Percentiles rank a stretch among this genome's conserved stretches.
phyloP scores from a whole-genome alignment of 2,329 filamentous ascomycete species.

The Tolypocladium tropicale region DNA sequence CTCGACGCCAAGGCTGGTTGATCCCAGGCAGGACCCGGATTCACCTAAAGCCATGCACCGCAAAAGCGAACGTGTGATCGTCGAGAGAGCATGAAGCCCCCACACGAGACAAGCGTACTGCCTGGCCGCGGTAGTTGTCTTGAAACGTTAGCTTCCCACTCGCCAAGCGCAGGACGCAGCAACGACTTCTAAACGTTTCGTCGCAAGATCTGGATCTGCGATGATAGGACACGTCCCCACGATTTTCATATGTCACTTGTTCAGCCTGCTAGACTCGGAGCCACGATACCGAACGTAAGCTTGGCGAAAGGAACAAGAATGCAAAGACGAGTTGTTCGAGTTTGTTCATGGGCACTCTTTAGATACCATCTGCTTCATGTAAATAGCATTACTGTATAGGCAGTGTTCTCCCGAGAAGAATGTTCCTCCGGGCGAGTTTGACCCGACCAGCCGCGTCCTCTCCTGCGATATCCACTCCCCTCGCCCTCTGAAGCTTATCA shows the following conservation, averaged over 20 bases:
- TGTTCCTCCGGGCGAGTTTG: not conserved
- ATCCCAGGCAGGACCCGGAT: slow-evolving; percentile 17
- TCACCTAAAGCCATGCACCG: slow-evolving; percentile 28
- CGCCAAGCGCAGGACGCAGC: not conserved
- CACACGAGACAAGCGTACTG: not conserved
- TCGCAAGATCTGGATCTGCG: not conserved
- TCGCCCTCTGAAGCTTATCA: not conserved
- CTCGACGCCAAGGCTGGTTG: slow-evolving; percentile 36
- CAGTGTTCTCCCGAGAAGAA: not conserved
- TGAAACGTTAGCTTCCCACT: not conserved
- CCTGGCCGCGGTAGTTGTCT: not conserved
- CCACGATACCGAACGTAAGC: not conserved
- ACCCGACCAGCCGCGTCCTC: not conserved
- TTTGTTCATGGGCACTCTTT: not conserved
- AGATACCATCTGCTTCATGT: not conserved
- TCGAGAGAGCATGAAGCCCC: slow-evolving; percentile 31
- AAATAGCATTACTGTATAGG: not conserved
- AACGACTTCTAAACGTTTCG: not conserved
- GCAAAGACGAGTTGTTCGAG: not conserved
- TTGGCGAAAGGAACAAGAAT: not conserved
- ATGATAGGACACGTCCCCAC: not conserved
- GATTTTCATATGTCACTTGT: not conserved
- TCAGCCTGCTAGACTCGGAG: not conserved
- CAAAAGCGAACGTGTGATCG: slow-evolving; percentile 42
- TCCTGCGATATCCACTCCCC: not conserved